Evolutionary conservation across 2,329 filamentous ascomycete genomes (phyloP).

Genomic region (Pseudogymnoascus sp.): DNA sequence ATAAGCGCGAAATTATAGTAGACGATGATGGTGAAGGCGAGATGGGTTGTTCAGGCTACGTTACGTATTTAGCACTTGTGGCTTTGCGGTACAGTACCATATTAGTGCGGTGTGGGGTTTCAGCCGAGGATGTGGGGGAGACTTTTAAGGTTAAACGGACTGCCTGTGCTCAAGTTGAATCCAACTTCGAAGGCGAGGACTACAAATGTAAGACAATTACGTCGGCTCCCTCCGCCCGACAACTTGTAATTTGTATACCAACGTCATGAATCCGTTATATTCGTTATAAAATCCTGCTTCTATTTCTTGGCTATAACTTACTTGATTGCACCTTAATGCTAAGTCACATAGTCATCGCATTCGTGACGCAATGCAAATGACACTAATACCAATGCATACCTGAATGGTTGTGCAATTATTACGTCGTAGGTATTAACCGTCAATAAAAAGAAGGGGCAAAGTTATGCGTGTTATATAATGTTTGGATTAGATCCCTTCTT

Average conservation of each 20-base stretch:
- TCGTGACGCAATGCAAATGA: neutral
- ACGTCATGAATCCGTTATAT: neutral
- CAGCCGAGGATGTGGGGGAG: neutral
- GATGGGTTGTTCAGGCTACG: neutral
- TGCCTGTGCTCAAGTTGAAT: neutral
- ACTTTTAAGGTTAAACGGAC: neutral
- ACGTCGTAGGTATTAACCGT: neutral
- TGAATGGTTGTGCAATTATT: constrained; percentile 5
- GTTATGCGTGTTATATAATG: neutral
- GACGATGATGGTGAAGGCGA: neutral
- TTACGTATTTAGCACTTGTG: neutral
- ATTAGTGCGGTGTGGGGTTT: neutral
- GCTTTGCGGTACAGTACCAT: neutral
- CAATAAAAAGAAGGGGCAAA: neutral
- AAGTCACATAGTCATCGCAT: neutral
- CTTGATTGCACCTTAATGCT: neutral
- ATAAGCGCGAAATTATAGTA: neutral
- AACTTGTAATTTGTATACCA: neutral
- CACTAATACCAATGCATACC: neutral
- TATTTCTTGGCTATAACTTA: neutral
- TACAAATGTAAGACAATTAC: neutral
- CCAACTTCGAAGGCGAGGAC: neutral
- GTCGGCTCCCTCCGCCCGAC: neutral
- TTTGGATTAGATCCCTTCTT: neutral
- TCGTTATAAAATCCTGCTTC: constrained; percentile 2